Base-by-base conservation (phyloP, 805 yeast species). In the Lachancea mirantina region DNA sequence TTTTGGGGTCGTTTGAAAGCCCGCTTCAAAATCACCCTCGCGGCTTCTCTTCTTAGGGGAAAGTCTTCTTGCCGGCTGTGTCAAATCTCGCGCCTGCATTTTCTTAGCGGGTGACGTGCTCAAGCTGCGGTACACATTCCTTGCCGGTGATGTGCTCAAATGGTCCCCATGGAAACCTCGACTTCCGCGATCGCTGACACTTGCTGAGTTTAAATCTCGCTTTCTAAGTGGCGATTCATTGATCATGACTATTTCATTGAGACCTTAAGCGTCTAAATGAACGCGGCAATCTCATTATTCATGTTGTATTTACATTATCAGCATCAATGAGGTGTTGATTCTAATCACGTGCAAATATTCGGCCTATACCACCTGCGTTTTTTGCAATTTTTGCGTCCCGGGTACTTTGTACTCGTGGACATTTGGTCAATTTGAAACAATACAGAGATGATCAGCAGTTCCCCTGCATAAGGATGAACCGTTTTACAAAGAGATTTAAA, bases 391-490 rank as follows among this genome's bases (percentile, higher is more conserved):
- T 16, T 13, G 9, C 22, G 38, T 33, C 33, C 16, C 19, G 14
- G 23, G 26, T 19, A 22, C 30, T 37, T 27, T 40, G 39, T 77
- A 78, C 71, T 18, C 68, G 74, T 78, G 84, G 87, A 78, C 89
- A 79, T 78, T 80, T 85, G 89, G 96, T 89, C 96, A 89, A 89
- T 80, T 88, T 80, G 95, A 88, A 89, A 81, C 95, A 87, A 89
- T 89, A 89, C 98, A 89, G 97, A 89, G 98, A 89, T 89, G 97
- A 92, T 89, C 88, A 89, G 97, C 97, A 92, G 94, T 94, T 96
- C 96, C 97, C 97, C 96, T 89, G 97, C 97, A 89, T 92, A 92
- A 92, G 96, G 97, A 89, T 89, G 97, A 88, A 96, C 94, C 96
- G 96, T 96, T 88, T 80, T 87, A 85, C 96, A 89, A 89, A 89